phyloP scores from a whole-genome alignment of 352 stramenopile species.

The Pythium scleroteichum region DNA sequence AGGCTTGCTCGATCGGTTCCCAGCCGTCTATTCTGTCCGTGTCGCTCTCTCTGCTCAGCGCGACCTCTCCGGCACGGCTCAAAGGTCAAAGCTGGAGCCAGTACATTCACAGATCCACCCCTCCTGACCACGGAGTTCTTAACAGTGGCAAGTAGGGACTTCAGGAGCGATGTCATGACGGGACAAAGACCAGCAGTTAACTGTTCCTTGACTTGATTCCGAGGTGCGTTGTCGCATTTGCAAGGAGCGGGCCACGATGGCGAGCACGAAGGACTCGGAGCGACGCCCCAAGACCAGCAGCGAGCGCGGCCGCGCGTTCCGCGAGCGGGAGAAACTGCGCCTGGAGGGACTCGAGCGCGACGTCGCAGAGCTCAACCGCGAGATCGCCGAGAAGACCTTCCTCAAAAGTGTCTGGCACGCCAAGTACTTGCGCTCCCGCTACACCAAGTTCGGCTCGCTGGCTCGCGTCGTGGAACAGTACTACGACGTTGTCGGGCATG shows the following conservation, averaged over 20 bases:
- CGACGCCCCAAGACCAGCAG: constrained; percentile 13
- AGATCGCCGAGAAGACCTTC: constrained; percentile 18
- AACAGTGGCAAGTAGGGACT: too few species aligned
- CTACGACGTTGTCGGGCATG: background rate
- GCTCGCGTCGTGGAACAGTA: constrained; percentile 5
- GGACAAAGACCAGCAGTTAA: too few species aligned
- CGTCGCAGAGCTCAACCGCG: background rate
- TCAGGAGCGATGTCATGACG: too few species aligned
- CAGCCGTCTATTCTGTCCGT: too few species aligned
- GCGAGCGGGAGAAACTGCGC: constrained; percentile 12
- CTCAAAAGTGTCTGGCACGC: constrained; percentile 15
- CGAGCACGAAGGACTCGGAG: background rate
- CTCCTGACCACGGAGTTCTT: too few species aligned
- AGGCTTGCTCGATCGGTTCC: too few species aligned
- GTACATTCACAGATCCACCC: too few species aligned
- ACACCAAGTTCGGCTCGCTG: constrained; percentile 5
- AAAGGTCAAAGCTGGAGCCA: too few species aligned
- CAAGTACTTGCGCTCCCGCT: constrained; percentile 16
- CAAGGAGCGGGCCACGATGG: background rate
- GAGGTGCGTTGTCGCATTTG: too few species aligned
- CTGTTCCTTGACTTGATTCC: too few species aligned
- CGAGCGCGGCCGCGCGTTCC: constrained; percentile 23
- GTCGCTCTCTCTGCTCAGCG: too few species aligned
- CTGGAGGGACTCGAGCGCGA: background rate
- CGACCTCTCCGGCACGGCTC: too few species aligned